phyloP scores from a whole-genome alignment of 495 filamentous ascomycete species.

The Amniculicola lignicola region DNA sequence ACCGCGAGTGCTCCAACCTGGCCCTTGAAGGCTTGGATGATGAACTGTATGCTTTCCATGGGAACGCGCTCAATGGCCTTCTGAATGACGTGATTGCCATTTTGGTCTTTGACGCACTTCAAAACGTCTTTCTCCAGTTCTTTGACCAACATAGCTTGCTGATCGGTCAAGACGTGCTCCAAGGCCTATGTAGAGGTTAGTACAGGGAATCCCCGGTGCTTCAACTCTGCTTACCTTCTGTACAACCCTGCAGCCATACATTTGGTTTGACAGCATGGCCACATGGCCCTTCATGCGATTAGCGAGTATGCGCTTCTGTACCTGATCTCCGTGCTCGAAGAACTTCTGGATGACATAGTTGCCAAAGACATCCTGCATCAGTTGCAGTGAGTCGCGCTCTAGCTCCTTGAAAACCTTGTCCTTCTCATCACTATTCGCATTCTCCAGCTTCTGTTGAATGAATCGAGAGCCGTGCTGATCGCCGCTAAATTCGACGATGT shows the following conservation, averaged over 20 bases:
- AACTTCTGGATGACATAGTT: conserved; percentile 99
- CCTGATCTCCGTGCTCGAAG: conserved; percentile 93
- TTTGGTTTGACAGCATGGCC: conserved; percentile 73
- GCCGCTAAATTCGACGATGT: conserved; percentile 91
- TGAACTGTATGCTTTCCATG: conserved; percentile 76
- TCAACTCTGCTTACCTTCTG: conserved; percentile 82
- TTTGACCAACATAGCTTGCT: conserved; percentile 78
- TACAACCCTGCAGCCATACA: conserved; percentile 95
- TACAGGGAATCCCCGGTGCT: background rate
- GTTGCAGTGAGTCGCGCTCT: conserved; percentile 71
- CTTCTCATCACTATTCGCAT: conserved; percentile 95
- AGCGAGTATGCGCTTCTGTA: conserved; percentile 84
- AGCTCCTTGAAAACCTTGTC: conserved; percentile 91
- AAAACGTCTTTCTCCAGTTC: conserved; percentile 79
- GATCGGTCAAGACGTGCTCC: conserved; percentile 85
- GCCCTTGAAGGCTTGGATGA: conserved; percentile 78
- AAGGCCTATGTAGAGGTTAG: conserved; percentile 60
- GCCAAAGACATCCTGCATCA: conserved; percentile 96
- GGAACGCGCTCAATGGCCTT: conserved; percentile 89
- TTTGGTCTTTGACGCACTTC: conserved; percentile 80
- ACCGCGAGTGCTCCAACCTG: conserved; percentile 74
- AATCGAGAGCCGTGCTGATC: conserved; percentile 95
- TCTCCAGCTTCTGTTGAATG: conserved; percentile 91
- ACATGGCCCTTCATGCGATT: conserved; percentile 84
- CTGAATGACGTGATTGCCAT: conserved; percentile 96